These are phyloP conservation scores for Yamadazyma kitorensis DNA, from an alignment of 805 yeast species.

Conservation along the genomic window DNA sequence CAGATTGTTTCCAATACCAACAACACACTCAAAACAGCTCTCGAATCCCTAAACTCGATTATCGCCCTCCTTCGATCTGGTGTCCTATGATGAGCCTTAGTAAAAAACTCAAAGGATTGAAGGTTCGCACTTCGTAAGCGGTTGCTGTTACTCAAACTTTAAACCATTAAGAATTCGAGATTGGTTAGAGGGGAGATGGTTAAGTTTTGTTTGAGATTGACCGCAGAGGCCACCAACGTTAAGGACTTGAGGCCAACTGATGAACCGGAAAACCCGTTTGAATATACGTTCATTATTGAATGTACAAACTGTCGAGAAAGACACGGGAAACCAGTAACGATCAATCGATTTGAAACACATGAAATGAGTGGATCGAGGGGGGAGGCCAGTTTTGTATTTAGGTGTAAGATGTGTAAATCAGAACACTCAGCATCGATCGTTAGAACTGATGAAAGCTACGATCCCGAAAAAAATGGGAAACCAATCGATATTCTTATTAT, in stretches of 20 bases:
- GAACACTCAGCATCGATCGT: slow-evolving; percentile 36
- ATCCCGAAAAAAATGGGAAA: slow-evolving; percentile 41
- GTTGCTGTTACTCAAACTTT: too few species aligned
- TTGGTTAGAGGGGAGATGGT: too few species aligned
- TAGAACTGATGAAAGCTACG: slow-evolving; percentile 30
- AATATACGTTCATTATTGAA: slow-evolving; percentile 67
- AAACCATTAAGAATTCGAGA: too few species aligned
- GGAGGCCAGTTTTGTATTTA: slow-evolving; percentile 77
- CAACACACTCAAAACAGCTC: too few species aligned
- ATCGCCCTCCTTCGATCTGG: too few species aligned
- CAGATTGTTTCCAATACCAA: too few species aligned
- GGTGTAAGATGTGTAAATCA: slow-evolving; percentile 62
- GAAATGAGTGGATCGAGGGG: slow-evolving; percentile 73
- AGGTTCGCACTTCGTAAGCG: too few species aligned
- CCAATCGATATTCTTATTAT: slow-evolving; percentile 55
- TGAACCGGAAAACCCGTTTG: slow-evolving; percentile 57
- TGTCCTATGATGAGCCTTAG: too few species aligned
- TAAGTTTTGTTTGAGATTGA: slow-evolving; percentile 32
- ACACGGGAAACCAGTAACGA: slow-evolving; percentile 67
- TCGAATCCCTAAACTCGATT: too few species aligned
- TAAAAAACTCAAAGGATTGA: too few species aligned
- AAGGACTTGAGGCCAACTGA: slow-evolving; percentile 61
- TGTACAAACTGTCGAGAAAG: slow-evolving; percentile 79
- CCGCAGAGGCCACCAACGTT: slow-evolving; percentile 54
- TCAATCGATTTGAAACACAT: slow-evolving; percentile 64